Percentiles rank a stretch among this genome's conserved stretches.
These are phyloP conservation scores for Antrodiella citrinella DNA, from an alignment of 768 basidiomycete species.

Conservation along the genomic window DNA sequence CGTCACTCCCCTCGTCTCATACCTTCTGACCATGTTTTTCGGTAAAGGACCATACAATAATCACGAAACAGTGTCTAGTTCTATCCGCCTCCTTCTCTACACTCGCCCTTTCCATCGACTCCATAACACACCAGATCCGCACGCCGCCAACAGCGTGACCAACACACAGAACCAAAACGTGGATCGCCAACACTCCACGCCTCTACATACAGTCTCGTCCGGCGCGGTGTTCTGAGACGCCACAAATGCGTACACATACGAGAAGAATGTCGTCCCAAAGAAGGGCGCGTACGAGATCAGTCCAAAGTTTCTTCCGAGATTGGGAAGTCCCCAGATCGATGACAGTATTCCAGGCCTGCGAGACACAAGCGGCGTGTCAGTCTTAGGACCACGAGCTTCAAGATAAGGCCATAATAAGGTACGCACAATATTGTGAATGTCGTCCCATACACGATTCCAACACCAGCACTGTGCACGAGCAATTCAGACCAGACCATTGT, in stretches of 20 bases:
- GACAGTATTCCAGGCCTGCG: slow-evolving; percentile 62
- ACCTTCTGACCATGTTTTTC: background rate
- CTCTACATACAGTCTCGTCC: slow-evolving; percentile 41
- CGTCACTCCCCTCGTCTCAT: background rate
- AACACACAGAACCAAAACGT: slow-evolving; percentile 52
- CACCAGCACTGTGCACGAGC: slow-evolving; percentile 52
- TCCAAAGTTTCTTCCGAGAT: slow-evolving; percentile 72
- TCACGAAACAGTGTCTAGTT: background rate
- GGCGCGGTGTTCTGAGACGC: slow-evolving; percentile 40
- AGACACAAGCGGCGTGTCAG: background rate
- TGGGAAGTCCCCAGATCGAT: slow-evolving; percentile 61
- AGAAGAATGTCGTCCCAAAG: slow-evolving; percentile 66
- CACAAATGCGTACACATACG: slow-evolving; percentile 71
- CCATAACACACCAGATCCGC: slow-evolving; percentile 47
- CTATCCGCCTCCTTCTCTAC: slow-evolving; percentile 19
- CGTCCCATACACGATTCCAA: slow-evolving; percentile 62
- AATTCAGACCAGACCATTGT: too few species aligned
- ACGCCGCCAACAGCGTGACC: slow-evolving; percentile 36
- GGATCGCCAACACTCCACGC: slow-evolving; percentile 52
- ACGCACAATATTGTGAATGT: slow-evolving; percentile 67
- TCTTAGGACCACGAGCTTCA: background rate
- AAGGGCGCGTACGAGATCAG: slow-evolving; percentile 70
- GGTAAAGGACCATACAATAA: background rate
- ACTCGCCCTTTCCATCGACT: slow-evolving; percentile 51
- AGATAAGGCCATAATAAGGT: background rate